Percentiles rank a stretch among this genome's conserved stretches.
Conservation (phyloP, 371 early-diverging fungal species). For the Capillidium heterosporum region DNA sequence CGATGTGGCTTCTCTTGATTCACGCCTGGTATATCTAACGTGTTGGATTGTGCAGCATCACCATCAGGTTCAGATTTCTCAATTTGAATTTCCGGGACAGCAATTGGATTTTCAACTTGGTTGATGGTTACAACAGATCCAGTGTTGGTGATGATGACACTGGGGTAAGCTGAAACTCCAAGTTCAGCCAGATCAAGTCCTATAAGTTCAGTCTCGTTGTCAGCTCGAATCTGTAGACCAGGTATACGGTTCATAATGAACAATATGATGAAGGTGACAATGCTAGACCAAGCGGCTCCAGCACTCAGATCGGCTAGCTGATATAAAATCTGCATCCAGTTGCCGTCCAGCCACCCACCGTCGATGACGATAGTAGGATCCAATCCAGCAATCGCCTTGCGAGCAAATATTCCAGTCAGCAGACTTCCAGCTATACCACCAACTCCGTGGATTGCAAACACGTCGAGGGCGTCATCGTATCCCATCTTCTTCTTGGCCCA, state of each 20-base stretch:
- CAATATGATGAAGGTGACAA: conserved; percentile 52
- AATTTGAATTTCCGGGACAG: too few relatives aligned
- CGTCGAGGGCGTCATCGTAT: conserved; percentile 78
- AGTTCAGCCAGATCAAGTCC: conserved; percentile 64
- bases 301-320: conserved; percentile 62
- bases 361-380: conserved; percentile 39
- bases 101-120: too few relatives aligned
- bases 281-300: conserved; percentile 64
- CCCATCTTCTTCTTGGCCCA: conserved; percentile 57
- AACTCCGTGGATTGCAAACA: conserved; percentile 74
- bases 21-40: too few relatives aligned
- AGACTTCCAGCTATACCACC: conserved; percentile 75
- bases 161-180: conserved; percentile 14
- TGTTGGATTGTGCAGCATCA: too few relatives aligned
- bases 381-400: conserved; percentile 41
- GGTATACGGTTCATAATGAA: conserved; percentile 62
- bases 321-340: conserved; percentile 44
- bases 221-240: conserved; percentile 12
- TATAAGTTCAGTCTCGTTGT: conserved; percentile 40
- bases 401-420: conserved; percentile 81
- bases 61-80: too few relatives aligned
- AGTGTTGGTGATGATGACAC: not conserved
- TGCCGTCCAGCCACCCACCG: too few relatives aligned
- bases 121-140: too few relatives aligned
- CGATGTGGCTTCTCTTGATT: too few relatives aligned